Evolutionary conservation across 768 basidiomycete genomes (phyloP), one percentile per base, ranked within the genome.

Genomic region (Auriscalpium vulgare): DNA sequence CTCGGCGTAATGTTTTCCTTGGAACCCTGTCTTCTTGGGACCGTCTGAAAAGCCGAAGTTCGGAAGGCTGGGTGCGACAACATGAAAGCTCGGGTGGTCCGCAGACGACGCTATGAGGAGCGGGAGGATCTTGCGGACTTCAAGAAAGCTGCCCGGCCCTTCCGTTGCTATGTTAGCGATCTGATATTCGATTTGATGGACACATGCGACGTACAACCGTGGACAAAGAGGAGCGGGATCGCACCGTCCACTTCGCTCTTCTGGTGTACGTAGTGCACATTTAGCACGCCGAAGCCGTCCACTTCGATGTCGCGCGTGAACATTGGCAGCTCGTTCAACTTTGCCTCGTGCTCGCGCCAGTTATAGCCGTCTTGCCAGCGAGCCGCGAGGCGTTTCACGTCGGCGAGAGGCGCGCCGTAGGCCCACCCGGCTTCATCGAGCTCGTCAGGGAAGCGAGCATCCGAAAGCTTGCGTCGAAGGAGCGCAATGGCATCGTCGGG

Each of bases 371-470:
- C 59, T 52, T 62, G 58, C 69, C 69, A 70, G 38, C 59, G 59
- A 19, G 55, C 62, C 1, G 63, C 62, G 16, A 68, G 60, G 3
- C 66, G 58, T 34, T 56, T 43, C 13, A 69, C 54, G 46, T 67
- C 66, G 0, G 49, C 56, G 21, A 65, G 50, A 8, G 59, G 60
- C 19, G 63, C 70, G 3, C 83, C 83, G 54, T 83, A 83, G 19
- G 71, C 73, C 72, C 76, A 74, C 0, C 67, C 75, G 0, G 74
- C 76, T 21, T 73, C 71, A 8, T 81, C 72, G 4, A 85, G 70
- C 56, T 84, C 81, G 62, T 83, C 79, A 0, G 83, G 84, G 29
- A 83, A 72, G 1, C 65, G 68, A 0, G 75, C 65, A 11, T 79
- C 69, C 0, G 68, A 68, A 14, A 85, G 77, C 59, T 80, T 84